These are phyloP conservation scores for Alternaria dauci DNA, from an alignment of 2,329 filamentous ascomycete genomes.

Conservation along the genomic window DNA sequence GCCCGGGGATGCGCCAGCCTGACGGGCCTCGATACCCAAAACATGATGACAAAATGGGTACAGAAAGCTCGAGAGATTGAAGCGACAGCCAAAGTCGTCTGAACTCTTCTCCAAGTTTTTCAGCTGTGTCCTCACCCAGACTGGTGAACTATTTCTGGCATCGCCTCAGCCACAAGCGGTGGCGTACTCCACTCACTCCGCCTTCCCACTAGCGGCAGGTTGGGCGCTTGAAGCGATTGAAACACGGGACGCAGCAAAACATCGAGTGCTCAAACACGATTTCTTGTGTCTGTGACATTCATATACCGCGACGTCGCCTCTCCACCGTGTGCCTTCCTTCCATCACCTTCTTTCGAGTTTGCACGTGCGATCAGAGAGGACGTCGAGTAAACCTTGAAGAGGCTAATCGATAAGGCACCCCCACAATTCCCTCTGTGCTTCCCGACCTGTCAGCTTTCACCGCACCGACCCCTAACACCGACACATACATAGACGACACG, in stretches of 20 bases:
- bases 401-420: conserved; percentile 27
- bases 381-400: neutral
- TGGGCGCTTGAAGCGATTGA: conserved; percentile 30
- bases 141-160: neutral
- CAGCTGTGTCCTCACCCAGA: neutral
- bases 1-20: conserved; percentile 12
- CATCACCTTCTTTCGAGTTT: neutral
- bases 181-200: conserved; percentile 25
- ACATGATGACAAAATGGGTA: neutral
- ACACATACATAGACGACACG: neutral
- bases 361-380: neutral
- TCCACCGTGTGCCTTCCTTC: neutral
- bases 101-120: neutral
- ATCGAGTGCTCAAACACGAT: conserved; percentile 30
- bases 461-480: neutral
- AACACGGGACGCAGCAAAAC: conserved; percentile 32
- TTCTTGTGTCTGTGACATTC: conserved; percentile 16
- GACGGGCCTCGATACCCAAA: neutral
- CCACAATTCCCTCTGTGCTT: conserved; percentile 26
- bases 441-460: conserved; percentile 5
- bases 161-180: conserved; percentile 8
- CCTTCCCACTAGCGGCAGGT: conserved; percentile 30
- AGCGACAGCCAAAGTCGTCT: neutral
- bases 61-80: neutral
- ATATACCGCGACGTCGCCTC: conserved; percentile 9